Percentiles rank a stretch among this genome's conserved stretches.
Conservation (phyloP, 202 grass and related monocot species). For the Musa balbisiana region DNA sequence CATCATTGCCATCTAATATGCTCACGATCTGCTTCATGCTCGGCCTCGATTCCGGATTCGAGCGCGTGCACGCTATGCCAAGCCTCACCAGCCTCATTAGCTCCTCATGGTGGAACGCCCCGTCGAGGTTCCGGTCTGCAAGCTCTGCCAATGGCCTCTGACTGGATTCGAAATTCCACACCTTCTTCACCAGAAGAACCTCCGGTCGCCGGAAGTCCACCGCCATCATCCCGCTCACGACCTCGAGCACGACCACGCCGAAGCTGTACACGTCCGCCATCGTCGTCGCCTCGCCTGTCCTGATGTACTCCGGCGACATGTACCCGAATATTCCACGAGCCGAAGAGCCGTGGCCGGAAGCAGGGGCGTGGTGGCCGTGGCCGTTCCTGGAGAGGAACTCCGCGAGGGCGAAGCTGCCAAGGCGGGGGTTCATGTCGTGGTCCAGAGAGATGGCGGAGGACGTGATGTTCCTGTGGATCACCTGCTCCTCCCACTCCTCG, state of each 20-base stretch:
- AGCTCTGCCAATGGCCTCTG: conserved; percentile 30
- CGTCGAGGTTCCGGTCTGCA: conserved; percentile 49
- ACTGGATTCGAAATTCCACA: conserved; percentile 24
- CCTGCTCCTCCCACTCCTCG: conserved; percentile 94
- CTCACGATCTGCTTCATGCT: conserved; percentile 61
- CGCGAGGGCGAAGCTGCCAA: conserved; percentile 76
- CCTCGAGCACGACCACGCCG: conserved; percentile 68
- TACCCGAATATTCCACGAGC: conserved; percentile 84
- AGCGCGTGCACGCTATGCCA: conserved; percentile 51
- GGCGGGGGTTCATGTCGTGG: conserved; percentile 51
- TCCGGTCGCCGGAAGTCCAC: conserved; percentile 64
- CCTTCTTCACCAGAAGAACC: conserved; percentile 54
- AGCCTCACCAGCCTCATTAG: conserved; percentile 47
- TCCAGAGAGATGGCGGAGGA: conserved; percentile 74
- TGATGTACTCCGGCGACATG: conserved; percentile 85
- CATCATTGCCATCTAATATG: conserved; percentile 73
- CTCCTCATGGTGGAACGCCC: conserved; percentile 30
- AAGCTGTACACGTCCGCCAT: conserved; percentile 87
- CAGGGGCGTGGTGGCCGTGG: conserved; percentile 31
- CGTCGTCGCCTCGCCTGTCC: conserved; percentile 56
- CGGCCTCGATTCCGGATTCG: conserved; percentile 42
- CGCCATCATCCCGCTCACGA: conserved; percentile 49
- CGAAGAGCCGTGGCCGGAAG: conserved; percentile 2
- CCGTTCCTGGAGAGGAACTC: conserved; percentile 82
- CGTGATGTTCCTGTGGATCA: conserved; percentile 88